phyloP scores from a whole-genome alignment of 2,329 filamentous ascomycete species.

The Penicillium olsonii region DNA sequence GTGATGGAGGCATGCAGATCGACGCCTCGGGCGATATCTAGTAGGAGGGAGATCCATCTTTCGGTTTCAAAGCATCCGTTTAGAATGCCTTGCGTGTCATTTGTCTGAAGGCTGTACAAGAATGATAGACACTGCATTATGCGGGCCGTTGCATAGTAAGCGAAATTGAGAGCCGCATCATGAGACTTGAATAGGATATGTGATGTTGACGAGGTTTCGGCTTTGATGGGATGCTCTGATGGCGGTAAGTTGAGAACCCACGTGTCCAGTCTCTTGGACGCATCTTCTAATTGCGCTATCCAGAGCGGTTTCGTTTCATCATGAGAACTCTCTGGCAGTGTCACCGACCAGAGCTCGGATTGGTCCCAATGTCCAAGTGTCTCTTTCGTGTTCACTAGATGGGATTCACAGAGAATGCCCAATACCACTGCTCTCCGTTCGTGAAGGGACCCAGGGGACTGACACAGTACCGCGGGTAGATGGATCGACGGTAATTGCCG shows the following conservation, averaged over 20 bases:
- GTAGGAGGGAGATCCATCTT: slow-evolving; percentile 13
- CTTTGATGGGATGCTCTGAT: slow-evolving; percentile 16
- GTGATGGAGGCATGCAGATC: slow-evolving; percentile 14
- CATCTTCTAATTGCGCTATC: background rate
- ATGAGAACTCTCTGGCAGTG: background rate
- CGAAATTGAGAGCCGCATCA: slow-evolving; percentile 27
- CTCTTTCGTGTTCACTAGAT: slow-evolving; percentile 18
- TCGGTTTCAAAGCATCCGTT: slow-evolving; percentile 8
- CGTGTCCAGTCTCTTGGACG: slow-evolving; percentile 13
- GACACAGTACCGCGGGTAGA: slow-evolving; percentile 8
- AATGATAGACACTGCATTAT: slow-evolving; percentile 25
- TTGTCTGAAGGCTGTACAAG: slow-evolving; percentile 3
- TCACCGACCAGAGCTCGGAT: background rate
- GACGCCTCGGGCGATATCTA: slow-evolving; percentile 17
- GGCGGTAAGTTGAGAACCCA: slow-evolving; percentile 20
- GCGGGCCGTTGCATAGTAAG: slow-evolving; percentile 25
- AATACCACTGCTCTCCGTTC: slow-evolving; percentile 20
- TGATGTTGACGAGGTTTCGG: background rate
- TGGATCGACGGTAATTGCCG: slow-evolving; percentile 12
- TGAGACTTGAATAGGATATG: slow-evolving; percentile 19
- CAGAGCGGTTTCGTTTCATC: background rate
- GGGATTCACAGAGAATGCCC: slow-evolving; percentile 28
- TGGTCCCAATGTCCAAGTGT: slow-evolving; percentile 12
- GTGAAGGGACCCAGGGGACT: slow-evolving; percentile 1
- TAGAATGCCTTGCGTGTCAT: background rate